Base-by-base conservation (phyloP, 1,284 basidiomycete species). In the Apiotrichum brassicae region DNA sequence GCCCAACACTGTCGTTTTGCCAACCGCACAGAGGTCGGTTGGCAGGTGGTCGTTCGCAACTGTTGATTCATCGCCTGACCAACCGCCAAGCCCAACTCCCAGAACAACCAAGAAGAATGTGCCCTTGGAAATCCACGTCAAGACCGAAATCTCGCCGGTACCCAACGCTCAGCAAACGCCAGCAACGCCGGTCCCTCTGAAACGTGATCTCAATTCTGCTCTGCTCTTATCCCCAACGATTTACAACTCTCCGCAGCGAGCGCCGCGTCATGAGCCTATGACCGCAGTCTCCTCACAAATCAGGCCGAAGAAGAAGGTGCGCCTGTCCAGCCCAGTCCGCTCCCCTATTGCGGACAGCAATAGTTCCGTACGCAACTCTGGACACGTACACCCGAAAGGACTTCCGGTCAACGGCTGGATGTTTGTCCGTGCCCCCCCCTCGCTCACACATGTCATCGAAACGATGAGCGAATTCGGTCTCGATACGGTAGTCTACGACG, bases 401-500 rank as follows among this genome's bases (percentile, higher is more conserved):
- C 34, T 16, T 12, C 33, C 38, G 4, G 18, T 12, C 9, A 36
- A 36, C 28, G 59, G 66, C 2, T 84, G 80, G 70, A 61, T 73
- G 23, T 91, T 84, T 58, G 64, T 71, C 3, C 49, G 62, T 3
- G 56, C 70, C 6, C 82, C 88, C 0, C 89, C 89, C 2, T 40
- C 58, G 0, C 28, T 38, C 1, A 42, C 38, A 0, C 75, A 82
- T 11, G 76, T 94, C 0, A 51, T 81, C 12, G 64, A 64, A 4
- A 80, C 76, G 22, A 69, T 87, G 35, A 79, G 81, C 36, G 61
- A 66, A 2, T 73, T 78, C 54, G 77, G 77, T 8, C 68, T 88
- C 12, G 81, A 82, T 2, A 73, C 70, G 30, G 82, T 82, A 56
- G 68, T 87, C 20, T 93, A 95, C 68, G 79, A 77, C 19, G 76